Conservation (phyloP, 208 protist species). For the Crithidia sp. region DNA sequence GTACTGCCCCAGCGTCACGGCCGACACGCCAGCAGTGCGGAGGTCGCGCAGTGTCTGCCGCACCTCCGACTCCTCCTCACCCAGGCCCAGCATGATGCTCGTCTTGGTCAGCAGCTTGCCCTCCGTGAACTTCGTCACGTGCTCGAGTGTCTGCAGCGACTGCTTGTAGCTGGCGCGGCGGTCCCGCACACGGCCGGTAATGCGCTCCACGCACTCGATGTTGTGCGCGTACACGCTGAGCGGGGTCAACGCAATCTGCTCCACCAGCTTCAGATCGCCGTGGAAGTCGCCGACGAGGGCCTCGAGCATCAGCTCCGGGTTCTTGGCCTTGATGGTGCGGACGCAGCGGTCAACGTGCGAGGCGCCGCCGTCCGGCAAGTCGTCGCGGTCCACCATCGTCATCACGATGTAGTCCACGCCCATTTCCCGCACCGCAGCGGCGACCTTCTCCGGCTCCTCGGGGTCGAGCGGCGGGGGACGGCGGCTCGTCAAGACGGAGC, state of each 20-base stretch:
- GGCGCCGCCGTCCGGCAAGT: conserved; percentile 94
- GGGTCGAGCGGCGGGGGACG: conserved; percentile 95
- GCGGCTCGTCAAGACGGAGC: conserved; percentile 95
- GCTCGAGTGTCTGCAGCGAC: conserved; percentile 93
- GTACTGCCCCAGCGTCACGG: conserved; percentile 97
- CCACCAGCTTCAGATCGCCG: conserved; percentile 85
- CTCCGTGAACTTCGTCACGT: conserved; percentile 85
- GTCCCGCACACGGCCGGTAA: conserved; percentile 94
- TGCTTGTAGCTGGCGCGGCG: conserved; percentile 95
- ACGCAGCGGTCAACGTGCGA: conserved; percentile 94
- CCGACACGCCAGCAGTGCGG: conserved; percentile 91
- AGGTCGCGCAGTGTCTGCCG: conserved; percentile 95
- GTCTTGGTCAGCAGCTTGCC: conserved; percentile 96
- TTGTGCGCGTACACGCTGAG: conserved; percentile 99
- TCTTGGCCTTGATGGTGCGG: conserved; percentile 84
- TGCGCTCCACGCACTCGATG: conserved; percentile 97
- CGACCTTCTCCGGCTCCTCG: conserved; percentile 94
- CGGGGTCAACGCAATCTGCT: conserved; percentile 90
- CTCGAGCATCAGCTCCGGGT: conserved; percentile 91
- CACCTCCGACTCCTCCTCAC: conserved; percentile 96
- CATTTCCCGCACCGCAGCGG: conserved; percentile 95
- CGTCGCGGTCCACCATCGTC: conserved; percentile 98
- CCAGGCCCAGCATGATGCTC: conserved; percentile 98
- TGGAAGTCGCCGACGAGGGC: conserved; percentile 98
- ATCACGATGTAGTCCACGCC: conserved; percentile 99